Percentiles rank a stretch among this genome's conserved stretches.
These are phyloP conservation scores for Irpex sp. DNA, from an alignment of 1,284 basidiomycete genomes.

Conservation along the genomic window DNA sequence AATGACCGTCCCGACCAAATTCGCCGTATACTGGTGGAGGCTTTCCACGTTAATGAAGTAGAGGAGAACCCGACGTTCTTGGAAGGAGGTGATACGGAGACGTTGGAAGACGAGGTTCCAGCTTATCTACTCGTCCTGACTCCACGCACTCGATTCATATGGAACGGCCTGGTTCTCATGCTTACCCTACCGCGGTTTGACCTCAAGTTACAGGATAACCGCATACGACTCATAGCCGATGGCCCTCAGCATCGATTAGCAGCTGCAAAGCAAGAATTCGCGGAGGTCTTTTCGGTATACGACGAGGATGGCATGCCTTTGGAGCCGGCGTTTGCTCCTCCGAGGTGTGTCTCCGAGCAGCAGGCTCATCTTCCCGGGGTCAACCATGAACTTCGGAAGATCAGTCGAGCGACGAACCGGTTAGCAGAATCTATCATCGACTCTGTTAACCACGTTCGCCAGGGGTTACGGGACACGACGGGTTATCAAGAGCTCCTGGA, in stretches of 20 bases:
- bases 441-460: slow-evolving; percentile 82
- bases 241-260: slow-evolving; percentile 78
- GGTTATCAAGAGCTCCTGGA: slow-evolving; percentile 88
- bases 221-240: slow-evolving; percentile 84
- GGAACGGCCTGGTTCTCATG: slow-evolving; percentile 89
- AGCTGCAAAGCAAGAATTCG: slow-evolving; percentile 78
- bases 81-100: slow-evolving; percentile 45
- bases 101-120: slow-evolving; percentile 51
- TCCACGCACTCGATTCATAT: slow-evolving; percentile 85
- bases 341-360: slow-evolving; percentile 72
- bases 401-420: slow-evolving; percentile 84
- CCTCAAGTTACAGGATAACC: slow-evolving; percentile 78
- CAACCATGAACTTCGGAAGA: slow-evolving; percentile 89
- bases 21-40: slow-evolving; percentile 78
- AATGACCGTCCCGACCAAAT: slow-evolving; percentile 83
- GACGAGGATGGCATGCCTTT: slow-evolving; percentile 59
- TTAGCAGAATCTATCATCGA: slow-evolving; percentile 93
- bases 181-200: slow-evolving; percentile 69
- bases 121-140: slow-evolving; percentile 86
- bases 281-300: slow-evolving; percentile 56
- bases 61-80: slow-evolving; percentile 56
- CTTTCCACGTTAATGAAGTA: slow-evolving; percentile 74
- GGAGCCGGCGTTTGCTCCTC: slow-evolving; percentile 39
- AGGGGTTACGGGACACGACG: slow-evolving; percentile 55
- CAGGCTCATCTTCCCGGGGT: slow-evolving; percentile 92